These are phyloP conservation scores for Amylocystis lapponica DNA, from an alignment of 768 basidiomycete species.

Conservation along the genomic window DNA sequence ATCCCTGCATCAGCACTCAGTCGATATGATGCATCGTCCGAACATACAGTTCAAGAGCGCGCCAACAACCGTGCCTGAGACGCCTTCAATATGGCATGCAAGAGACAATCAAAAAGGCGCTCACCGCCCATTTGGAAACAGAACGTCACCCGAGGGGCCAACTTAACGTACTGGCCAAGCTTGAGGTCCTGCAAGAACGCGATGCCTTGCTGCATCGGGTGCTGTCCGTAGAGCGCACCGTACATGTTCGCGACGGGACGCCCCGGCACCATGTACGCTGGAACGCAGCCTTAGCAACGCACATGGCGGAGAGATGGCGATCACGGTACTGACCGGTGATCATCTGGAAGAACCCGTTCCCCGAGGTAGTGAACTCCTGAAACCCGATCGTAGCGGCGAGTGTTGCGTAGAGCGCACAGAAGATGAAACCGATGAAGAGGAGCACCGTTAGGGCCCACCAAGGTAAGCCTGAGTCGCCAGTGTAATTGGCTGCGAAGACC, in stretches of 20 bases:
- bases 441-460: slow-evolving; percentile 48
- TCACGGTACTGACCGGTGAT: slow-evolving; percentile 8
- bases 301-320: too few species aligned
- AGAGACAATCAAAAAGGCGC: slow-evolving; percentile 44
- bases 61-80: slow-evolving; percentile 53
- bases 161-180: slow-evolving; percentile 49
- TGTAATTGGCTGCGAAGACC: background rate
- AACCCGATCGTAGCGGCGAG: slow-evolving; percentile 31
- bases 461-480: slow-evolving; percentile 34
- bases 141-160: slow-evolving; percentile 60
- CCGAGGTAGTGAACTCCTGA: slow-evolving; percentile 21
- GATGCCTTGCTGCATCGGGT: slow-evolving; percentile 37
- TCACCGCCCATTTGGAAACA: slow-evolving; percentile 22
- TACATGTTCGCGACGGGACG: slow-evolving; percentile 28
- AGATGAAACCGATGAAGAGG: slow-evolving; percentile 45
- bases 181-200: slow-evolving; percentile 56
- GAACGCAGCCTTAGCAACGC: background rate
- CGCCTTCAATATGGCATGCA: slow-evolving; percentile 46
- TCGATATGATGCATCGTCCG: background rate
- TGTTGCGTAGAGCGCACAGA: slow-evolving; percentile 51
- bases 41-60: slow-evolving; percentile 36
- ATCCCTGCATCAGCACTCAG: background rate
- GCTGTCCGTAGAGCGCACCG: slow-evolving; percentile 38
- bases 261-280: slow-evolving; percentile 25
- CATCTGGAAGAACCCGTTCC: slow-evolving; percentile 26